Percentiles rank a stretch among this genome's conserved stretches.
Conservation (phyloP, 1,139 yeast genomes). For the Scheffersomyces titani region DNA sequence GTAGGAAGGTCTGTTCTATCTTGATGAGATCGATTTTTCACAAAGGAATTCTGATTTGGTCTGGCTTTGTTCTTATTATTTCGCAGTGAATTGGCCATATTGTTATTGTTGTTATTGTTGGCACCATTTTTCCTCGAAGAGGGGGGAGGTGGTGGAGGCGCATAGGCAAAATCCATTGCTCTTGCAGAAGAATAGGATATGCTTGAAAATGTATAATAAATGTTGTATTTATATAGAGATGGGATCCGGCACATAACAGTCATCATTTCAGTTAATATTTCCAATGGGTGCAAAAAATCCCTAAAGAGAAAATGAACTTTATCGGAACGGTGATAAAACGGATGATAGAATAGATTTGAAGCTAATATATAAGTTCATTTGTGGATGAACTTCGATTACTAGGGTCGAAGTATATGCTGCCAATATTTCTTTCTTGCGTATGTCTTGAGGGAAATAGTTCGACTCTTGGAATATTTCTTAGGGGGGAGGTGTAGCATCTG, state of each 20-base stretch:
- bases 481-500: no score
- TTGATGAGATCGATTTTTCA: neutral
- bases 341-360: neutral
- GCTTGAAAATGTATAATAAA: no score
- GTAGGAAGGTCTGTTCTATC: neutral
- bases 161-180: slow-evolving; percentile 26
- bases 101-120: neutral
- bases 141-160: slow-evolving; percentile 36
- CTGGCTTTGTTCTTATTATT: neutral
- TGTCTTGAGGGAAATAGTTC: no score
- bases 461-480: no score
- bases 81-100: neutral
- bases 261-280: neutral
- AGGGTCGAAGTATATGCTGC: neutral
- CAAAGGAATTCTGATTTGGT: neutral
- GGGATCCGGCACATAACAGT: neutral
- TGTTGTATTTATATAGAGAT: neutral
- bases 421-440: no score
- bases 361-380: neutral
- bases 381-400: neutral
- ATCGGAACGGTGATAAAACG: neutral
- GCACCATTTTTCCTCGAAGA: neutral
- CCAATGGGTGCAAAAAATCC: neutral
- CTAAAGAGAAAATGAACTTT: no score
- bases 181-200: neutral